phyloP scores from a whole-genome alignment of 495 filamentous ascomycete species.

The Penicillium crystallinum region DNA sequence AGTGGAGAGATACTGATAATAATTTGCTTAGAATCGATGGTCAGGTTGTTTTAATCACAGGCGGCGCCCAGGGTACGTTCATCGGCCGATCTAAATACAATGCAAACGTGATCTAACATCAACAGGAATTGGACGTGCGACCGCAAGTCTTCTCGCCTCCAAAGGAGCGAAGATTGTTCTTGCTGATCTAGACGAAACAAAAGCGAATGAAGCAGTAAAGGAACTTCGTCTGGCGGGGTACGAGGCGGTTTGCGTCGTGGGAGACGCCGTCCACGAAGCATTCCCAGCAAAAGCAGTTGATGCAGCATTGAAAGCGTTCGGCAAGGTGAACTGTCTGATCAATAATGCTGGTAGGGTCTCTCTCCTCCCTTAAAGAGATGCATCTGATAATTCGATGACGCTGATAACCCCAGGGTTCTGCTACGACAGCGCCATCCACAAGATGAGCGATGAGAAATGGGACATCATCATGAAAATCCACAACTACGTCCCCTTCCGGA shows the following conservation, averaged over 20 bases:
- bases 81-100: background rate
- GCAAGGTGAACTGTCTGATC: conserved; percentile 70
- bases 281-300: conserved; percentile 44
- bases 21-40: conserved; percentile 52
- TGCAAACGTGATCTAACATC: conserved; percentile 38
- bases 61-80: conserved; percentile 59
- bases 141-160: conserved; percentile 61
- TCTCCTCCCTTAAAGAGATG: conserved; percentile 24
- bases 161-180: conserved; percentile 69
- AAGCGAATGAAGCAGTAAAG: conserved; percentile 53
- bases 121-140: conserved; percentile 42
- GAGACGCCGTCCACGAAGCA: conserved; percentile 10
- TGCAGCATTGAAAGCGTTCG: conserved; percentile 62
- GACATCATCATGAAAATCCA: conserved; percentile 67
- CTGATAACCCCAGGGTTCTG: conserved; percentile 7
- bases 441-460: conserved; percentile 77
- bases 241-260: conserved; percentile 51
- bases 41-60: conserved; percentile 69
- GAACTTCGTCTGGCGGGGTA: conserved; percentile 57
- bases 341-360: conserved; percentile 65
- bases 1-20: background rate
- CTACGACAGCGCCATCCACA: conserved; percentile 69
- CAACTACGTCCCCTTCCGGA: conserved; percentile 66
- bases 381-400: background rate
- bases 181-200: conserved; percentile 58